phyloP scores from a whole-genome alignment of 768 basidiomycete genomes.

The Artomyces pyxidatus region DNA sequence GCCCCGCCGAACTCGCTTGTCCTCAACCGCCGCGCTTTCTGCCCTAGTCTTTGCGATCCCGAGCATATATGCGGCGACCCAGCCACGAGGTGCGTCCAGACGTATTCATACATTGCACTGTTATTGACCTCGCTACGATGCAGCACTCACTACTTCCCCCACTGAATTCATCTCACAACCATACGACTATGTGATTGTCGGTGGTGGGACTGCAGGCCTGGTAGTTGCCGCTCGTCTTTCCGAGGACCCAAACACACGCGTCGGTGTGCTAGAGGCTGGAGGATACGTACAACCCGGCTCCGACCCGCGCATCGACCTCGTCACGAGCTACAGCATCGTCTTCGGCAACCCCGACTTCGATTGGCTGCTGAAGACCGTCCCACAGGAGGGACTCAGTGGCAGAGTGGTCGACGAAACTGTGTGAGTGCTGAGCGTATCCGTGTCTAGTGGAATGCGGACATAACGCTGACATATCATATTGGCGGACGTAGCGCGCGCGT shows the following conservation, averaged over 20 bases:
- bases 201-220: constrained; percentile 22
- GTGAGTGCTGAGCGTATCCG: too few relatives aligned
- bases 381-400: constrained; percentile 8
- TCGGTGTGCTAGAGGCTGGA: constrained; percentile 29
- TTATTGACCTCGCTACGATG: not conserved
- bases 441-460: not conserved
- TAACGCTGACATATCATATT: too few relatives aligned
- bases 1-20: too few relatives aligned
- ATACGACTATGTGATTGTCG: constrained; percentile 12
- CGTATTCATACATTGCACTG: too few relatives aligned
- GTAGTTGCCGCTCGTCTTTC: constrained; percentile 23
- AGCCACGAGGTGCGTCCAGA: too few relatives aligned
- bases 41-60: too few relatives aligned
- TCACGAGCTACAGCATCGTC: constrained; percentile 9
- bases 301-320: constrained; percentile 9
- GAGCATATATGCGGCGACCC: too few relatives aligned
- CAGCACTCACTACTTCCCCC: constrained; percentile 6
- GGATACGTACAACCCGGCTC: constrained; percentile 11
- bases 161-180: constrained; percentile 6
- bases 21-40: too few relatives aligned
- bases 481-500: constrained; percentile 7
- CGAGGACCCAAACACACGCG: constrained; percentile 13
- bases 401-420: constrained; percentile 12
- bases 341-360: constrained; percentile 11
- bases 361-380: constrained; percentile 14